These are phyloP conservation scores for Vitis rupestris DNA, from an alignment of 164 flowering plant genomes.

Conservation along the genomic window DNA sequence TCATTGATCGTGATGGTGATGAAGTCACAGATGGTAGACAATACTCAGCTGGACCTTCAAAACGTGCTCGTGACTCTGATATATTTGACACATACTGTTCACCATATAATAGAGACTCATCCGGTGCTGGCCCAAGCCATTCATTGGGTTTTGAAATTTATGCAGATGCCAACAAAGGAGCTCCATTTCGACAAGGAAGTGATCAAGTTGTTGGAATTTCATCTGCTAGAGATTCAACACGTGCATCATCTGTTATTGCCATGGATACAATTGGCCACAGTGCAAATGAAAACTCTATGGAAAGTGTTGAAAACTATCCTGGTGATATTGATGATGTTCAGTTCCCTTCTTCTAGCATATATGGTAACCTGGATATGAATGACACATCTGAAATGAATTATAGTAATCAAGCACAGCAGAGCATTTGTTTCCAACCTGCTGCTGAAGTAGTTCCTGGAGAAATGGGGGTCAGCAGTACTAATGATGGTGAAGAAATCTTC, in stretches of 20 bases:
- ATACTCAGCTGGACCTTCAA: conserved; percentile 87
- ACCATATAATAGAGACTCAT: conserved; percentile 53
- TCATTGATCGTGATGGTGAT: conserved; percentile 93
- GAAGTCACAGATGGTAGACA: conserved; percentile 78
- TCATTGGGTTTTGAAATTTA: conserved; percentile 56
- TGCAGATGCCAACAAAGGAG: conserved; percentile 49
- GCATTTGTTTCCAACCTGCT: conserved; percentile 68
- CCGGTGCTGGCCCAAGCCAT: conserved; percentile 91
- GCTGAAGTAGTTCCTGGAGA: conserved; percentile 62
- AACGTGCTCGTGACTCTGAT: conserved; percentile 72
- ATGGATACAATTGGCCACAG: conserved; percentile 83
- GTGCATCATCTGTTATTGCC: conserved; percentile 94
- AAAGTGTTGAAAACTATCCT: conserved; percentile 95
- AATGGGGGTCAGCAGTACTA: conserved; percentile 84
- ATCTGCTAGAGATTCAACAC: conserved; percentile 74
- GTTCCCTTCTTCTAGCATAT: conserved; percentile 57
- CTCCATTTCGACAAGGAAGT: conserved; percentile 48
- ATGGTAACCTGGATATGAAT: conserved; percentile 56
- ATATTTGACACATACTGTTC: conserved; percentile 49
- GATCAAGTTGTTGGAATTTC: conserved; percentile 42
- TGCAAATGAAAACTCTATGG: conserved; percentile 82
- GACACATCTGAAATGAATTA: conserved; percentile 85
- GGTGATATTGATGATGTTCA: conserved; percentile 79
- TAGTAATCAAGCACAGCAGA: conserved; percentile 94
- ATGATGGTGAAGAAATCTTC: conserved; percentile 82